Percentiles rank a stretch among this genome's conserved stretches.
Conservation (phyloP, 768 basidiomycete species). For the Phaffia australis region DNA sequence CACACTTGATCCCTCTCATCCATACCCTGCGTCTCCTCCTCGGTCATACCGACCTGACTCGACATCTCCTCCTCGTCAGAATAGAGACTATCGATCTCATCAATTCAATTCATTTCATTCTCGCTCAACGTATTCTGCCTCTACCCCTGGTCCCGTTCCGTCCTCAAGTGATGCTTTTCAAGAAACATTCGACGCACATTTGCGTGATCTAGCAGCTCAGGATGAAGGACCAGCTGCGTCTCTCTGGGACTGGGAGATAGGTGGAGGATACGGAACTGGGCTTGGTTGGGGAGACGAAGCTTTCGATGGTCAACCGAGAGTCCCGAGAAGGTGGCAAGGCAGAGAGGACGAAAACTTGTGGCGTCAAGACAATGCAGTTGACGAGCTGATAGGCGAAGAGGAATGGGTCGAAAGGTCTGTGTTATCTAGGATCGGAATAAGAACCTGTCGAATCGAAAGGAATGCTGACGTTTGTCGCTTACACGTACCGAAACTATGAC, state of each 20-base stretch:
- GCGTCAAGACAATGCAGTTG: constrained; percentile 2
- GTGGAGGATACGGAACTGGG: constrained; percentile 5
- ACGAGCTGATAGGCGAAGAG: background rate
- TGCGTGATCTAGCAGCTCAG: constrained; percentile 15
- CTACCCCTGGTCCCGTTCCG: no score
- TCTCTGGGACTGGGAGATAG: constrained; percentile 11
- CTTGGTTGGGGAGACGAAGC: constrained; percentile 23
- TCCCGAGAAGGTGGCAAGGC: background rate
- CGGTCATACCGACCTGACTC: no score
- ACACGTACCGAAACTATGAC: no score
- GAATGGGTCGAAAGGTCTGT: constrained; percentile 15
- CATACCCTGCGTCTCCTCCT: no score
- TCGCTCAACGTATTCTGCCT: no score
- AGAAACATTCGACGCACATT: constrained; percentile 14
- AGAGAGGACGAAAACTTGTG: constrained; percentile 19
- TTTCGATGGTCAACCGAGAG: background rate
- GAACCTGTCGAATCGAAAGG: constrained; percentile 12
- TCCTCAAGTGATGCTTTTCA: no score
- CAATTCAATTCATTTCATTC: no score
- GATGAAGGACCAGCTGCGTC: constrained; percentile 2
- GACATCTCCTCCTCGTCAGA: no score
- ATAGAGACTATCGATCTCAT: no score
- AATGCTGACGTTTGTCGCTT: background rate
- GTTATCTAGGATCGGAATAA: background rate
- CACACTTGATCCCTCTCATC: no score